Evolutionary conservation across 2,329 filamentous ascomycete genomes (phyloP).

Genomic region (Cytospora paraplurivora): DNA sequence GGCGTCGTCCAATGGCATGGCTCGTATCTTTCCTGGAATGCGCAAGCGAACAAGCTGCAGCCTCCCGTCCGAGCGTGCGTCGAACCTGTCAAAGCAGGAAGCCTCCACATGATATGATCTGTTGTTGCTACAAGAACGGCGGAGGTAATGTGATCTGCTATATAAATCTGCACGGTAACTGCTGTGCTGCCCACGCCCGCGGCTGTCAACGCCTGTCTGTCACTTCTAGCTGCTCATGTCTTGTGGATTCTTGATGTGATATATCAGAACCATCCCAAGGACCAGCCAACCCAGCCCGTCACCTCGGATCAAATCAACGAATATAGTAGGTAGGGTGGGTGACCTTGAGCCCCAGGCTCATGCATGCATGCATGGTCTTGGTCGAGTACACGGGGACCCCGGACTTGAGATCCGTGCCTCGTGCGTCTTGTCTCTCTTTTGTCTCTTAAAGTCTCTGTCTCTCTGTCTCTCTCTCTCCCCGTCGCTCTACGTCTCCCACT

Average conservation of each 20-base stretch:
- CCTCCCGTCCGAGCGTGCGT: neutral
- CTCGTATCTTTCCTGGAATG: neutral
- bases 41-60: neutral
- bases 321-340: too few relatives aligned
- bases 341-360: too few relatives aligned
- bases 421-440: neutral
- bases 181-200: too few relatives aligned
- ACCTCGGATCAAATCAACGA: too few relatives aligned
- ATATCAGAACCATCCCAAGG: neutral
- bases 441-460: neutral
- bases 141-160: too few relatives aligned
- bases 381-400: constrained; percentile 7
- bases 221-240: neutral
- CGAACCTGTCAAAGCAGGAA: too few relatives aligned
- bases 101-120: too few relatives aligned
- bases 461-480: constrained; percentile 1
- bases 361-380: neutral
- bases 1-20: neutral
- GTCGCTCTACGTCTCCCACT: neutral
- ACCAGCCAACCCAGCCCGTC: too few relatives aligned
- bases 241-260: neutral
- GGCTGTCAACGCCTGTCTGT: neutral
- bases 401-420: constrained; percentile 1
- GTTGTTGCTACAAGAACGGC: too few relatives aligned
- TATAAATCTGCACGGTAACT: too few relatives aligned